Base-by-base conservation (phyloP, 2,329 filamentous ascomycete genomes). In the Pestalotiopsis sp. region DNA sequence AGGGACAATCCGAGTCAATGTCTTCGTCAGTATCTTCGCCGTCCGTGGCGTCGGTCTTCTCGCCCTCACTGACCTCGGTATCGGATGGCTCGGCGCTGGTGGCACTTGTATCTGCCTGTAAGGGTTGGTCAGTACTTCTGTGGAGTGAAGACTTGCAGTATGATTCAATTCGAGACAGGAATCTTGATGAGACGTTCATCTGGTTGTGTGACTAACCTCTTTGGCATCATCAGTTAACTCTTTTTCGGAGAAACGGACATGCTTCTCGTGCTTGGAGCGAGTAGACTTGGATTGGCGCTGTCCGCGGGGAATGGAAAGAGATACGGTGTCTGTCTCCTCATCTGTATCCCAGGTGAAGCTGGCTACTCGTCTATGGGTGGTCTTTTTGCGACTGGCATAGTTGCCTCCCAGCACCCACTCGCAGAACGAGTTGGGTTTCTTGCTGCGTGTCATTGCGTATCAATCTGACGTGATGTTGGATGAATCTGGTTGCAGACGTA, bases 311-410 rank as follows among this genome's bases (percentile, higher is more conserved):
- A 86, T 85, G 1, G 83, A 85, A 49, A 89, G 75, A 20, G 77
- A 80, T 66, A 88, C 75, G 3, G 80, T 79, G 7, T 83, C 82
- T n/a, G 80, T 81, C 67, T 86, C 84, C 58, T 88, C 85, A 70
- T 89, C 85, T 12, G 86, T 87, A 14, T 81, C 76, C 78, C 83
- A 83, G 71, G 85, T 82, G 65, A 83, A 78, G 56, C 83, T 66
- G 25, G 74, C 71, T 4, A 77, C 69, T 5, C 49, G 68, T 7
- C 75, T 74, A 49, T 66, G 68, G 9, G 52, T 71, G 14, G 20
- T 9, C 38, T 63, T 70, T 25, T 62, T 60, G 14, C 39, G 66
- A 2, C 52, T 64, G 12, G 70, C 62, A n/a, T 80, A 61, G 61
- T 83, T 83, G 64, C 78, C 79, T 36, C 82, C 81, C 1, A 81